Evolutionary conservation across 441 rosid species (phyloP).

Genomic region (Populus hybrid): DNA sequence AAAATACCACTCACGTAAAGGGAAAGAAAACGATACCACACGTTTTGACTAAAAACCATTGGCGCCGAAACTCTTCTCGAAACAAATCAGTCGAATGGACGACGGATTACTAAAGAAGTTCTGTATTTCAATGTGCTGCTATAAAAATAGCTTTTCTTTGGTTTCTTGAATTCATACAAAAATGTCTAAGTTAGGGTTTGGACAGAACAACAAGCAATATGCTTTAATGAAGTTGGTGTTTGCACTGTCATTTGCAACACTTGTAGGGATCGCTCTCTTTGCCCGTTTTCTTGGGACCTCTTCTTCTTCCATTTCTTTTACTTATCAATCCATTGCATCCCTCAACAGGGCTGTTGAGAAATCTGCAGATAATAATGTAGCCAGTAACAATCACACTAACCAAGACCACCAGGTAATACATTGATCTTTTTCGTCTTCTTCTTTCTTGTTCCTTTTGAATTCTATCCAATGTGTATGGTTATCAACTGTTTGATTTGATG

Average conservation of each 20-base stretch:
- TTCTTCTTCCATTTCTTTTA: conserved; percentile 32
- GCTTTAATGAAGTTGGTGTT: conserved; percentile 34
- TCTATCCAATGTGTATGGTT: too few relatives aligned
- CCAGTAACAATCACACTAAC: conserved; percentile 10
- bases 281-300: conserved; percentile 48
- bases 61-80: conserved; percentile 51
- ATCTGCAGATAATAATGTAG: conserved; percentile 21
- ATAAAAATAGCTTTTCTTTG: conserved; percentile 18
- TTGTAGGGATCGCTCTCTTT: conserved; percentile 41
- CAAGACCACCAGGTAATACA: background rate
- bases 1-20: background rate
- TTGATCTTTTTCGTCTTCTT: conserved; percentile 22
- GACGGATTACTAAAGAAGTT: background rate
- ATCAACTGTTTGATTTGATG: background rate
- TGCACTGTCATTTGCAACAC: conserved; percentile 27
- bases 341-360: conserved; percentile 32
- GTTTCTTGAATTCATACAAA: conserved; percentile 7
- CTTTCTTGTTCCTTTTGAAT: background rate
- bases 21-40: background rate
- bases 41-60: conserved; percentile 36
- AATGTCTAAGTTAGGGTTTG: conserved; percentile 34
- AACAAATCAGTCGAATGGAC: conserved; percentile 14
- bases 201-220: conserved; percentile 23
- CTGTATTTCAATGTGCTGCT: background rate
- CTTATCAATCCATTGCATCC: conserved; percentile 35